Evolutionary conservation across 257 asterid genomes (phyloP).

Genomic region (Solanum chilense): DNA sequence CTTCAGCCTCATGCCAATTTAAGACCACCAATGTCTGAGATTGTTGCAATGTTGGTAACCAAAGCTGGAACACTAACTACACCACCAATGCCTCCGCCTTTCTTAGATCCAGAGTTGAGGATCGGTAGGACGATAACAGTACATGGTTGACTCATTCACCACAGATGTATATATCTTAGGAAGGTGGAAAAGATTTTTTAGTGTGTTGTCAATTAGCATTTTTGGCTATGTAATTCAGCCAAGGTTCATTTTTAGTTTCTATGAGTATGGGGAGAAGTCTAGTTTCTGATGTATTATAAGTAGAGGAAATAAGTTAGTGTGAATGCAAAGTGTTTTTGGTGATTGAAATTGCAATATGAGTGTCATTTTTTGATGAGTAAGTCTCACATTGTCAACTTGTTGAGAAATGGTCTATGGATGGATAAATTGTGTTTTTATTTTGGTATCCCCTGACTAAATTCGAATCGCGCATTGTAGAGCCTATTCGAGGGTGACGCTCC

Average conservation of each 20-base stretch:
- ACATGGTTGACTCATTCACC: neutral
- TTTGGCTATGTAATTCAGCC: neutral
- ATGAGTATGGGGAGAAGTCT: neutral
- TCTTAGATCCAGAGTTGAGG: slow-evolving; percentile 34
- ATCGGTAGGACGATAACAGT: slow-evolving; percentile 8
- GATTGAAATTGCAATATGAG: neutral
- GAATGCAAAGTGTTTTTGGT: neutral
- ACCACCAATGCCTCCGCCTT: slow-evolving; percentile 21
- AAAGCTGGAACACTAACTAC: slow-evolving; percentile 32
- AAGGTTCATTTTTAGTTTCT: neutral
- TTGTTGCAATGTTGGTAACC: slow-evolving; percentile 64
- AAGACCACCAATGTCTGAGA: slow-evolving; percentile 79
- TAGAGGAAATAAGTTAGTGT: neutral
- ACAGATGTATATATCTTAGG: neutral
- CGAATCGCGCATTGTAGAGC: fast-evolving
- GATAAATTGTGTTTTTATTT: neutral
- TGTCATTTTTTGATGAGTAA: neutral
- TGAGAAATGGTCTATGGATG: neutral
- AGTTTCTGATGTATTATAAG: neutral
- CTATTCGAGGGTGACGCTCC: neutral
- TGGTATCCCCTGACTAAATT: neutral
- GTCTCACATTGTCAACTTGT: neutral
- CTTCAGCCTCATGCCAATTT: slow-evolving; percentile 50
- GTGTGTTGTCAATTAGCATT: neutral
- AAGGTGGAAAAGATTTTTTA: neutral